Evolutionary conservation across 2,329 filamentous ascomycete species (phyloP), one percentile per base, ranked within the genome.

Genomic region (Neonectria punicea): DNA sequence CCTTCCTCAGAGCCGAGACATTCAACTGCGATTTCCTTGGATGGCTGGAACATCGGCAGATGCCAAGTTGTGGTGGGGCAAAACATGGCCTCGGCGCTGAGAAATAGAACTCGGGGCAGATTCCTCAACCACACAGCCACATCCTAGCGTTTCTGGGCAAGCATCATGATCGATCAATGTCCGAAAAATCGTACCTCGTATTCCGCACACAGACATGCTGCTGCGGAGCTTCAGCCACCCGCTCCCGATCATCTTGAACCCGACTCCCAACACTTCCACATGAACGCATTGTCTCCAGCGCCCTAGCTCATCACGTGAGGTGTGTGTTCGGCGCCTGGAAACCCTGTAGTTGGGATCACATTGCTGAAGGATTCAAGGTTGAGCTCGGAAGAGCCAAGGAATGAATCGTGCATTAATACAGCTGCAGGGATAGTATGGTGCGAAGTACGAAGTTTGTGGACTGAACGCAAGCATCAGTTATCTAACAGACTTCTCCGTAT

Each of bases 331-430:
- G 9, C 9, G 9, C 30, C 3, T 32, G 30, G n/a, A n/a, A n/a
- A n/a, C n/a, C n/a, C n/a, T 10, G 9, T 32, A 39, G 14, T 16
- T 16, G 34, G 13, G 13, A 39, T 16, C 36, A 39, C 16, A 16
- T 39, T 6, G 36, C 16, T 39, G 34, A 39, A 6, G 36, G 36
- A n/a, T n/a, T 5, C 14, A 6, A 16, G 36, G 14, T 8, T 59
- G 28, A 70, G 70, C 20, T 72, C 70, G 2, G 70, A 61, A 1
- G 43, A 50, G 14, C 65, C 34, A 11, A 72, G 70, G 14, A 65
- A 25, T 25, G 25, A 25, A 25, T 5, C 25, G 67, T 2, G 54
- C 34, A 14, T 69, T 41, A 5, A 72, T 62, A 2, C 61, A 9
- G 30, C 30, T 30, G 30, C 30, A 10, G 30, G 30, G 30, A 30